Percentiles rank a stretch among this genome's conserved stretches.
Evolutionary conservation across 2,329 filamentous ascomycete genomes (phyloP).

Genomic region (Drechslera avenae): DNA sequence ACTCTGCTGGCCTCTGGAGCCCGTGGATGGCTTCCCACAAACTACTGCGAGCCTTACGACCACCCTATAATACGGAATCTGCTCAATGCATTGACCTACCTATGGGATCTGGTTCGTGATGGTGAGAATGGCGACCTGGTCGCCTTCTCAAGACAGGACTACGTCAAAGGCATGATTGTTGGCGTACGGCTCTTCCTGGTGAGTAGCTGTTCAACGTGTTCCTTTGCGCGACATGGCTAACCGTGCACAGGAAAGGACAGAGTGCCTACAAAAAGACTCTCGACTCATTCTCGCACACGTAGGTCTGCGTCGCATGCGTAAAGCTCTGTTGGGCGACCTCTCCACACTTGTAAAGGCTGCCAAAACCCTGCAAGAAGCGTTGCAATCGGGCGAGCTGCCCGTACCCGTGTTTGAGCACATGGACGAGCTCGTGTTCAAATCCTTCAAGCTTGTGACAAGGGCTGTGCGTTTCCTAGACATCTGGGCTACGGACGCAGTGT

Average conservation of each 20-base stretch:
- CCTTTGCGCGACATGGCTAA: slow-evolving; percentile 17
- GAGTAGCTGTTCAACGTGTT: slow-evolving; percentile 46
- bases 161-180: slow-evolving; percentile 91
- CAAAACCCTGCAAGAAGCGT: slow-evolving; percentile 79
- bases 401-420: slow-evolving; percentile 72
- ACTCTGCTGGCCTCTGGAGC: slow-evolving; percentile 84
- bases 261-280: slow-evolving; percentile 85
- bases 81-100: slow-evolving; percentile 82
- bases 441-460: slow-evolving; percentile 91
- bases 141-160: slow-evolving; percentile 88
- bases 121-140: slow-evolving; percentile 75
- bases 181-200: slow-evolving; percentile 89
- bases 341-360: slow-evolving; percentile 87
- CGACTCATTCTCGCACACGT: slow-evolving; percentile 75
- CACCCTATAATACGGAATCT: slow-evolving; percentile 84
- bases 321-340: slow-evolving; percentile 85
- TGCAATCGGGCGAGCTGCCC: slow-evolving; percentile 48
- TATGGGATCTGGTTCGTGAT: slow-evolving; percentile 88
- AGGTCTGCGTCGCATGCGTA: slow-evolving; percentile 77
- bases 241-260: slow-evolving; percentile 73
- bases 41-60: slow-evolving; percentile 96
- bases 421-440: slow-evolving; percentile 91
- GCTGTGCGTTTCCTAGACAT: slow-evolving; percentile 89
- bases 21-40: slow-evolving; percentile 94
- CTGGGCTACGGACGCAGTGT: slow-evolving; percentile 65